Evolutionary conservation across 2,329 filamentous ascomycete genomes (phyloP).

Genomic region (Sclerotinia spermophila): DNA sequence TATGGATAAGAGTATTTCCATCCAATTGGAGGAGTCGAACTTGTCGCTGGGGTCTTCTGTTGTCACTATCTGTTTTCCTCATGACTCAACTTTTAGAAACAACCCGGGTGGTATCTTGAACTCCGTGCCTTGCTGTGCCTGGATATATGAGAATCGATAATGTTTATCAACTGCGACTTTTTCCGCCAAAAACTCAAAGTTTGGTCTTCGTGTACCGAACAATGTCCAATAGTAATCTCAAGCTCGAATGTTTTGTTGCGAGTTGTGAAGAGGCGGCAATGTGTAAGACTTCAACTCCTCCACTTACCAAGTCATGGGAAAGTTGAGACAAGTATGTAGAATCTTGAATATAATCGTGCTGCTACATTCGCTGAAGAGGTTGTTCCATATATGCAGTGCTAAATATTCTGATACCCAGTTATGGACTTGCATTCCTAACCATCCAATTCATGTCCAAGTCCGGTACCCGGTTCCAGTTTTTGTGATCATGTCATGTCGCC

Average conservation of each 20-base stretch:
- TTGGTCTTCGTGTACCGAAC: neutral
- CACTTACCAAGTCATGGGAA: neutral
- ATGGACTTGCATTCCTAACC: no score
- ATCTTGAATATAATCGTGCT: neutral
- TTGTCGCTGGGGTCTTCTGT: neutral
- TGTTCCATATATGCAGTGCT: neutral
- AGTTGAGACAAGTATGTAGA: neutral
- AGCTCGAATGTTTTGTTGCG: neutral
- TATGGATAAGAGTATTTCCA: neutral
- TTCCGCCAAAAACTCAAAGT: neutral
- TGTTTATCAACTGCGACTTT: neutral
- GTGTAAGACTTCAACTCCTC: neutral
- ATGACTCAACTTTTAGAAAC: neutral
- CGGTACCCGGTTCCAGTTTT: neutral
- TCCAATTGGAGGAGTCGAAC: neutral
- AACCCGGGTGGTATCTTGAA: neutral
- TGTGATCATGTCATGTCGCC: neutral
- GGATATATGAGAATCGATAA: neutral
- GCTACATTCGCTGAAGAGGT: neutral
- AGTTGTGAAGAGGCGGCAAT: neutral
- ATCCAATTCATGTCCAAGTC: no score
- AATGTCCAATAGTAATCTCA: neutral
- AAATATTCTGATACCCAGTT: neutral
- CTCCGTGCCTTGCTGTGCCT: neutral
- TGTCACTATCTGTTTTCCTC: neutral